A percentile compares a stretch with the other conserved stretches of the same genome.
Evolutionary conservation across 1,139 yeast genomes (phyloP).

Genomic region (Debaryomyces nepalensis): DNA sequence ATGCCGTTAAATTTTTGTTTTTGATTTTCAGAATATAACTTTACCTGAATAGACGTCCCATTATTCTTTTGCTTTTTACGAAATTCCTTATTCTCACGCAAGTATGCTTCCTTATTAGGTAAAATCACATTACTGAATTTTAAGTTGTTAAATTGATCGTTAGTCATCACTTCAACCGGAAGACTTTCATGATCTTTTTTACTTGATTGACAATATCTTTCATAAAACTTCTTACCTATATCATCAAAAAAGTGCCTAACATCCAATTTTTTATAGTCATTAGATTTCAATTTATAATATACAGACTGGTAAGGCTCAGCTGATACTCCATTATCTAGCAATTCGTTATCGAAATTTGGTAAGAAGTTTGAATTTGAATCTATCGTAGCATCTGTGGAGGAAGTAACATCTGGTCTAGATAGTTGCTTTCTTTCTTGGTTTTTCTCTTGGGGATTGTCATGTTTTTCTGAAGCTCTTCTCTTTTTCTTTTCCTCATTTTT

Average conservation of each 20-base stretch:
- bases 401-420: neutral
- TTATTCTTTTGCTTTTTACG: constrained; percentile 28
- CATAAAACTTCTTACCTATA: constrained; percentile 29
- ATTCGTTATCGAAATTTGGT: constrained; percentile 46
- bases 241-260: constrained; percentile 31
- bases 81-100: constrained; percentile 31
- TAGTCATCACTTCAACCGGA: constrained; percentile 30
- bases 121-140: constrained; percentile 36
- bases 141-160: constrained; percentile 33
- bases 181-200: constrained; percentile 20
- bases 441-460: constrained; percentile 11
- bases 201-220: constrained; percentile 16
- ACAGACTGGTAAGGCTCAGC: constrained; percentile 57
- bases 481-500: constrained; percentile 19
- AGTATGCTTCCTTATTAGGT: constrained; percentile 40
- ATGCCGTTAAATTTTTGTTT: constrained; percentile 75
- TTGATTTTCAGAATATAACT: constrained; percentile 56
- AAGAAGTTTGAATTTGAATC: constrained; percentile 18
- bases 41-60: constrained; percentile 41
- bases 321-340: constrained; percentile 45
- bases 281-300: constrained; percentile 50
- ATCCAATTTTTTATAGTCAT: constrained; percentile 51
- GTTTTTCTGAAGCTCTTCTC: constrained; percentile 9
- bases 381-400: neutral
- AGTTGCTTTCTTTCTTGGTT: constrained; percentile 14